Evolutionary conservation across 805 yeast species (phyloP).

Genomic region (Aciculoconidium aculeatum): DNA sequence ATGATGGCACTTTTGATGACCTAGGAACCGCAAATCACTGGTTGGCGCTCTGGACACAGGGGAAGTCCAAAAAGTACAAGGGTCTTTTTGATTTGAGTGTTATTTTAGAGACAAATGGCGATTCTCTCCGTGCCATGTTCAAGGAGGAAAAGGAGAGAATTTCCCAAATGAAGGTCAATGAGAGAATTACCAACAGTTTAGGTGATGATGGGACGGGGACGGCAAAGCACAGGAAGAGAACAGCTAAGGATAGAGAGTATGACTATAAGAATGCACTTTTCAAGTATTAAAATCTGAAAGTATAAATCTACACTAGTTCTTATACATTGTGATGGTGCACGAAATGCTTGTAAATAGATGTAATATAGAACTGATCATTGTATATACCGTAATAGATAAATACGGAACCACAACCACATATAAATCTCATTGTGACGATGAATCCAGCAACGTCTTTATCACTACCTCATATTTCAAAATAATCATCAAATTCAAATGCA

Average conservation of each 20-base stretch:
- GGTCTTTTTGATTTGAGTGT: slow-evolving; percentile 34
- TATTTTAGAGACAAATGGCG: slow-evolving; percentile 23
- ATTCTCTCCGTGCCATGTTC: slow-evolving; percentile 17
- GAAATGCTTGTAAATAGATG: too few species aligned
- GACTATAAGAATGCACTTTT: slow-evolving; percentile 35
- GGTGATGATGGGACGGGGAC: slow-evolving; percentile 36
- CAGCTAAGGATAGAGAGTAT: slow-evolving; percentile 40
- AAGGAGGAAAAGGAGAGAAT: slow-evolving; percentile 27
- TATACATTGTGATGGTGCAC: too few species aligned
- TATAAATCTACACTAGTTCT: too few species aligned
- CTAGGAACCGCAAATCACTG: slow-evolving; percentile 59
- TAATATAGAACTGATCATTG: too few species aligned
- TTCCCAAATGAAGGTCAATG: slow-evolving; percentile 19
- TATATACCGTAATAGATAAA: too few species aligned
- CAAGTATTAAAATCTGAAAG: slow-evolving; percentile 5
- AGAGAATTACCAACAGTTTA: slow-evolving; percentile 26
- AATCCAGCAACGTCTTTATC: too few species aligned
- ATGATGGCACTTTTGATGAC: slow-evolving; percentile 41
- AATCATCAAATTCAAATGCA: slow-evolving; percentile 10
- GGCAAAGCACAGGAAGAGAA: slow-evolving; percentile 31
- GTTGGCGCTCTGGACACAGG: slow-evolving; percentile 57
- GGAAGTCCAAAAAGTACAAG: slow-evolving; percentile 30
- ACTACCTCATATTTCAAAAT: too few species aligned
- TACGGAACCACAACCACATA: too few species aligned
- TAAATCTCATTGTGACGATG: too few species aligned